Percentiles rank a stretch among this genome's conserved stretches.
These are phyloP conservation scores for Aureobasidium subglaciale DNA, from an alignment of 2,329 filamentous ascomycete species.

Conservation along the genomic window DNA sequence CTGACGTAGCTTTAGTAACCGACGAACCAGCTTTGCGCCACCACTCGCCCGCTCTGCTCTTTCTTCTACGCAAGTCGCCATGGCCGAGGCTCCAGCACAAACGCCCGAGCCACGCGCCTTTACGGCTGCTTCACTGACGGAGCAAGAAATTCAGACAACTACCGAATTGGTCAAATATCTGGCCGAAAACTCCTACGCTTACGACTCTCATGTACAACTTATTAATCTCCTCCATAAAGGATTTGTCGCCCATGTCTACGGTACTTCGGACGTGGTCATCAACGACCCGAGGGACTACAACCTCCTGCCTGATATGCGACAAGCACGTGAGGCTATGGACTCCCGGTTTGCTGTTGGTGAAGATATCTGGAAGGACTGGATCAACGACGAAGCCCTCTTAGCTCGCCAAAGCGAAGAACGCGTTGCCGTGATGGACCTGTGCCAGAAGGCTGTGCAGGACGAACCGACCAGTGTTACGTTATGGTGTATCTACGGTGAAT, in stretches of 20 bases:
- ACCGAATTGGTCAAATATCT: conserved; percentile 38
- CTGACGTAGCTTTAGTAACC: not conserved
- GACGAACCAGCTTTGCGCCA: conserved; percentile 24
- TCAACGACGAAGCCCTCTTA: conserved; percentile 62
- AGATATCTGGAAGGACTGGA: conserved; percentile 68
- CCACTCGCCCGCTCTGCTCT: conserved; percentile 34
- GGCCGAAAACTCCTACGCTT: conserved; percentile 42
- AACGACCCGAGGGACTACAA: conserved; percentile 36
- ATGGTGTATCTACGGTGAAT: conserved; percentile 74
- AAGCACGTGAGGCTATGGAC: conserved; percentile 52
- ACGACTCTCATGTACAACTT: conserved; percentile 41
- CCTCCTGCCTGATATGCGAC: conserved; percentile 38
- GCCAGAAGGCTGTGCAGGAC: conserved; percentile 60
- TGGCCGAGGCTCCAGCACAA: conserved; percentile 40
- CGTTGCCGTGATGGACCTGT: conserved; percentile 64
- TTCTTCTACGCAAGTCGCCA: conserved; percentile 39
- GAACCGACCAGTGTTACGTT: conserved; percentile 67
- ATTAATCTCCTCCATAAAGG: conserved; percentile 44
- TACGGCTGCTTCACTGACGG: conserved; percentile 36
- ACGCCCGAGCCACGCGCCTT: conserved; percentile 37
- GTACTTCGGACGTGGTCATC: conserved; percentile 17
- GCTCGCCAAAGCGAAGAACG: conserved; percentile 58
- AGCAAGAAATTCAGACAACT: conserved; percentile 37
- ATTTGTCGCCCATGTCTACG: conserved; percentile 35
- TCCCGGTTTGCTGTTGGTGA: conserved; percentile 65